Evolutionary conservation across 2,329 filamentous ascomycete genomes (phyloP), one percentile per base, ranked within the genome.

Genomic region (Fusarium sp.): DNA sequence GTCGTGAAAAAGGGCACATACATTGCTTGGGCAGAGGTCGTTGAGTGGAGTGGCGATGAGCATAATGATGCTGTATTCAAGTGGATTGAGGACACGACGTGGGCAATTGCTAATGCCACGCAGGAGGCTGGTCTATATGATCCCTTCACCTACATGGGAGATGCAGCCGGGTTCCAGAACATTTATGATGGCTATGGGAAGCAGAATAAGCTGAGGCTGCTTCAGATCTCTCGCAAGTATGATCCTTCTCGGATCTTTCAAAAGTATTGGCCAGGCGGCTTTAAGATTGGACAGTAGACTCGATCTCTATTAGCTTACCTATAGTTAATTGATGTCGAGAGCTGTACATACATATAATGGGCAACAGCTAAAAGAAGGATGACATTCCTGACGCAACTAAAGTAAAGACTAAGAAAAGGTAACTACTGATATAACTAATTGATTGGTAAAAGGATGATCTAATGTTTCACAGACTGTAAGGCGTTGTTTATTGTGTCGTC

Each of bases 1-100:
- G 79, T 49, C 0, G 55, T n/a, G 25, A 41, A 46, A 0, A 70
- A 73, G 36, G 71, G 71, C 7, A 70, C 66, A 1, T 73, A 73
- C 9, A 47, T 73, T 9, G 62, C 62, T 4, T 73, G 70, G 70
- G 70, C 70, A 6, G 71, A 73, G 47, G 71, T 70, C 6, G 46
- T 73, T 22, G 71, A 73, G 17, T 73, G 71, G 70, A 70, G 52
- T 4, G 62, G 62, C 0, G 70, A 73, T 1, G 39, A 73, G 44
- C 45, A 73, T 8, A 70, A 72, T 4, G 62, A 73, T 1, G 66
- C 56, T 2, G 38, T 73, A 1, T 68, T 70, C 15, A 55, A 38
- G 20, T 73, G 70, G 71, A 73, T 73, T 0, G 47, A 70, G 42
- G 36, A 65, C 12, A 65, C 58, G 3, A 73, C 71, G 5, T 70